Evolutionary conservation across 345 rosid genomes (phyloP).

Genomic region (Kandelia obovata): DNA sequence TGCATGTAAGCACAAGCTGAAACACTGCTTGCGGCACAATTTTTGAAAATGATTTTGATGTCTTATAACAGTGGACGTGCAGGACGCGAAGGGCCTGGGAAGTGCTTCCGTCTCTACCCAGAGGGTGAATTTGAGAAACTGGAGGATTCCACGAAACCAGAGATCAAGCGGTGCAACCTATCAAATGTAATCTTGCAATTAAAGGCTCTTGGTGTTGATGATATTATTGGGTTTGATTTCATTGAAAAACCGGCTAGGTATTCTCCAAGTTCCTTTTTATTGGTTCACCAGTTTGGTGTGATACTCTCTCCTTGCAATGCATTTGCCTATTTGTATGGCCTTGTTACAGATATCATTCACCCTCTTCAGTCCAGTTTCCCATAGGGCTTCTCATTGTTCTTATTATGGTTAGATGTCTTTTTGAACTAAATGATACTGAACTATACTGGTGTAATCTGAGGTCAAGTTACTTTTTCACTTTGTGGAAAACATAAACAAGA

Average conservation of each 20-base stretch:
- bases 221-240: slow-evolving; percentile 87
- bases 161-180: slow-evolving; percentile 91
- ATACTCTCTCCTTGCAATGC: background rate
- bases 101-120: slow-evolving; percentile 89
- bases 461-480: background rate
- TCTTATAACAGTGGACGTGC: slow-evolving; percentile 76
- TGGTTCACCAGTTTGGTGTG: background rate
- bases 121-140: slow-evolving; percentile 86
- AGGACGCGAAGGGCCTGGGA: slow-evolving; percentile 95
- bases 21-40: slow-evolving; percentile 1
- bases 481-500: background rate
- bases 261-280: slow-evolving; percentile 2
- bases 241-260: slow-evolving; percentile 91
- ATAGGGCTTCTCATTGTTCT: background rate
- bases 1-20: background rate
- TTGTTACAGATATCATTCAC: background rate
- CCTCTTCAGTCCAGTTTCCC: background rate
- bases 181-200: slow-evolving; percentile 87
- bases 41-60: slow-evolving; percentile 9
- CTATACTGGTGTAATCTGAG: background rate
- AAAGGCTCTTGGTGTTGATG: slow-evolving; percentile 84
- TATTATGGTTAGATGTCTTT: background rate
- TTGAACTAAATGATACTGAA: background rate
- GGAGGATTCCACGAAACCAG: slow-evolving; percentile 86
- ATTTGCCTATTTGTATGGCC: background rate